Percentiles rank a stretch among this genome's conserved stretches.
These are phyloP conservation scores for Magnaporthiopsis incrustans DNA, from an alignment of 2,329 filamentous ascomycete species.

Conservation along the genomic window DNA sequence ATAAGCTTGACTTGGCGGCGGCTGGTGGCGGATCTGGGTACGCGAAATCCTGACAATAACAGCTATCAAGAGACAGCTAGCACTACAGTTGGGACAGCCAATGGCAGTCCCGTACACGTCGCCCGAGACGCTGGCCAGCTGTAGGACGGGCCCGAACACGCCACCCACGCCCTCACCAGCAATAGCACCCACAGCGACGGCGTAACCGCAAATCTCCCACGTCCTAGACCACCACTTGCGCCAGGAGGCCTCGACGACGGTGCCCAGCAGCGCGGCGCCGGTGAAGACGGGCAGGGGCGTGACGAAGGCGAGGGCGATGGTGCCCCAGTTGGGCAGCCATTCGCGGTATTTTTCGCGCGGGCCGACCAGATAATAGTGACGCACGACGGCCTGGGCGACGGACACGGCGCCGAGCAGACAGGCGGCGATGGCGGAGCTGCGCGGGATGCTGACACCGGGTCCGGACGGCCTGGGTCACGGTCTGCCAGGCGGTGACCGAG, in stretches of 20 bases:
- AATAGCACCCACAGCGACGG: conserved; percentile 51
- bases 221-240: conserved; percentile 39
- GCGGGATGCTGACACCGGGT: conserved; percentile 48
- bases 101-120: conserved; percentile 7
- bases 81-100: conserved; percentile 5
- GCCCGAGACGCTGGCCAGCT: conserved; percentile 13
- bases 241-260: conserved; percentile 44
- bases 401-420: conserved; percentile 46
- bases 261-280: conserved; percentile 50
- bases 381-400: conserved; percentile 41
- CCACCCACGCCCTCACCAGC: conserved; percentile 57
- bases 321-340: conserved; percentile 56
- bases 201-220: conserved; percentile 53
- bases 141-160: conserved; percentile 29
- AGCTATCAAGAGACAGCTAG: no score
- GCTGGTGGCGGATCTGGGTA: no score
- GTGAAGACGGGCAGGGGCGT: conserved; percentile 48
- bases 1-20: no score
- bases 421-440: conserved; percentile 47
- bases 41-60: no score
- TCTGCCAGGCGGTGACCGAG: conserved; percentile 58
- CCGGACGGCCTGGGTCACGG: conserved; percentile 54
- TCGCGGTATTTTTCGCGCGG: conserved; percentile 43
- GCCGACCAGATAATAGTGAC: conserved; percentile 47
- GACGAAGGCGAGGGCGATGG: conserved; percentile 50